phyloP scores from a whole-genome alignment of 163 green algal species.

The Coccomyxa subellipsoidea region DNA sequence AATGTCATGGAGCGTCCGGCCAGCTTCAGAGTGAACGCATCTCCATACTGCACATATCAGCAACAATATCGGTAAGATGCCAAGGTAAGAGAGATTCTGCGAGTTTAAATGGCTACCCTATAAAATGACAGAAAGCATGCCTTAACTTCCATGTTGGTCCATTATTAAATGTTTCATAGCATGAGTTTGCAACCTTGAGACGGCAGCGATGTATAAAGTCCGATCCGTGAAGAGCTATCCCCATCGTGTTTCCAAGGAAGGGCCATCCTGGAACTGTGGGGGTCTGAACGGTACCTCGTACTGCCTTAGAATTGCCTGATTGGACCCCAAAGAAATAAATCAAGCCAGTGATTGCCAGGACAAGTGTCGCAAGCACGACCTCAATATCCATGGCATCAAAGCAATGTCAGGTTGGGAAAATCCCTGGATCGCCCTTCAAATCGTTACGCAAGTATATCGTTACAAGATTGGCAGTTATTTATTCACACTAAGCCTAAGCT shows the following conservation, averaged over 20 bases:
- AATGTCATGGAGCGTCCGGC: constrained; percentile 49
- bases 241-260: constrained; percentile 48
- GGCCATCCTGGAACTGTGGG: constrained; percentile 36
- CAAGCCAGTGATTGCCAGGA: background rate
- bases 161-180: background rate
- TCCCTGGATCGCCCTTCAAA: too few species aligned
- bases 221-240: constrained; percentile 39
- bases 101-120: background rate
- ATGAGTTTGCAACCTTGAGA: constrained; percentile 21
- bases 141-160: background rate
- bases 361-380: background rate
- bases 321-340: background rate
- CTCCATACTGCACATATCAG: constrained; percentile 44
- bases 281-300: background rate
- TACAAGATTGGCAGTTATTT: too few species aligned
- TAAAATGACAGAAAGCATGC: background rate
- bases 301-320: background rate
- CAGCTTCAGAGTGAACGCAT: constrained; percentile 53
- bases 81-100: too few species aligned
- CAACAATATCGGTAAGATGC: too few species aligned
- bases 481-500: too few species aligned
- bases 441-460: too few species aligned
- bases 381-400: background rate
- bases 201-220: constrained; percentile 45
- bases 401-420: background rate